A percentile compares a stretch with the other conserved stretches of the same genome.
These are phyloP conservation scores for Phialemoniopsis sp. DNA, from an alignment of 2,329 filamentous ascomycete genomes.

Conservation along the genomic window DNA sequence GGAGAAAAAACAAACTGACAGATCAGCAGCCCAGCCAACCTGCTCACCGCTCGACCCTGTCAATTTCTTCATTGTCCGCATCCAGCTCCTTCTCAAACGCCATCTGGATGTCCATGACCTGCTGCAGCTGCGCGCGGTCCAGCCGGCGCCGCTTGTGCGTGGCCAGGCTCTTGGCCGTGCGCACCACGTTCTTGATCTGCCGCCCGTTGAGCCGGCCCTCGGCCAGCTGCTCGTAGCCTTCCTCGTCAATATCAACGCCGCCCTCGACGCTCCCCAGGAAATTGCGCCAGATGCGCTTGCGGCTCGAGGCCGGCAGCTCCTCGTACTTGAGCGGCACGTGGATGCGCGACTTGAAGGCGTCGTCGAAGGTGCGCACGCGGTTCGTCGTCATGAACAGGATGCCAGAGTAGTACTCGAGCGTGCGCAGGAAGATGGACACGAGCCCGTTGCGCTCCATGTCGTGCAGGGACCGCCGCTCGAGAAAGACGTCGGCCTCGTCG, in stretches of 20 bases:
- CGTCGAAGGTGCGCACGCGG: slow-evolving; percentile 33
- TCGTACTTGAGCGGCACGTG: slow-evolving; percentile 5
- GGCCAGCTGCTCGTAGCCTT: slow-evolving; percentile 10
- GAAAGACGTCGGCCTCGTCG: slow-evolving; percentile 25
- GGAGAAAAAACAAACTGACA: too few species aligned
- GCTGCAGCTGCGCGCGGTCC: slow-evolving; percentile 18
- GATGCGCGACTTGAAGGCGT: slow-evolving; percentile 6
- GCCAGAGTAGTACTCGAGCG: slow-evolving; percentile 28
- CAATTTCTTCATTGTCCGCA: slow-evolving; percentile 3
- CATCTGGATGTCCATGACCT: slow-evolving; percentile 23
- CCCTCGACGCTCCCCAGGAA: slow-evolving; percentile 11
- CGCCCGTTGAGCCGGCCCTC: slow-evolving; percentile 17
- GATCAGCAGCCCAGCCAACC: too few species aligned
- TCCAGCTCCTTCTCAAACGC: slow-evolving; percentile 22
- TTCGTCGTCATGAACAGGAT: slow-evolving; percentile 35
- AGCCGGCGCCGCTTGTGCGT: slow-evolving; percentile 19
- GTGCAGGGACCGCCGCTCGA: slow-evolving; percentile 24
- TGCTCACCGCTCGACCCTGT: slow-evolving; percentile 6
- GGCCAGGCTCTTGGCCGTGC: slow-evolving; percentile 24
- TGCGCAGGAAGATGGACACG: slow-evolving; percentile 20
- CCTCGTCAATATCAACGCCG: slow-evolving; percentile 16
- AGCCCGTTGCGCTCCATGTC: slow-evolving; percentile 10
- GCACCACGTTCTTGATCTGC: slow-evolving; percentile 21
- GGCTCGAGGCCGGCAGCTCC: not conserved
- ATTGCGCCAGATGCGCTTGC: slow-evolving; percentile 6